A percentile compares a stretch with the other conserved stretches of the same genome.
Conservation (phyloP, 2,329 filamentous ascomycete species). For the Xylariaceae sp. region DNA sequence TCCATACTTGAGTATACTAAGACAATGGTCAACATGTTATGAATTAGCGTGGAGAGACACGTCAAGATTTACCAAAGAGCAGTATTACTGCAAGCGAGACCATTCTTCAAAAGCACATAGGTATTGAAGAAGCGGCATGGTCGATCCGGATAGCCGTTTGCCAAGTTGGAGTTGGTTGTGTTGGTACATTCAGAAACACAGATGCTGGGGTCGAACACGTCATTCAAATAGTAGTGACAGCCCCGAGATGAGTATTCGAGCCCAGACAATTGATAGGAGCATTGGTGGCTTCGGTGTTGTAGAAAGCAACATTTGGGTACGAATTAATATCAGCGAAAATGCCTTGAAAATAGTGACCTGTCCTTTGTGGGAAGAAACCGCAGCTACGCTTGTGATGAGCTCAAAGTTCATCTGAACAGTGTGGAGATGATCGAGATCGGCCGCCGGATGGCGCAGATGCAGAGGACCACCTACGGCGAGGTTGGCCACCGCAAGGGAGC, state of each 20-base stretch:
- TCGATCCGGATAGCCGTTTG: too few relatives aligned
- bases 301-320: too few relatives aligned
- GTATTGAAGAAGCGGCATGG: conserved; percentile 7
- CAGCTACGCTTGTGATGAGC: too few relatives aligned
- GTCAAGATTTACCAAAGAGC: neutral
- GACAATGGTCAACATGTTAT: neutral
- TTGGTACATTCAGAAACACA: too few relatives aligned
- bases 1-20: conserved; percentile 5
- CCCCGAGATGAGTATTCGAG: neutral
- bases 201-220: neutral
- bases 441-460: too few relatives aligned
- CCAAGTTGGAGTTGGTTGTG: neutral
- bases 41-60: neutral
- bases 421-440: too few relatives aligned
- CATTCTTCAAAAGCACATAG: conserved; percentile 1
- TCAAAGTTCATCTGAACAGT: too few relatives aligned
- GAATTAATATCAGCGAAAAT: too few relatives aligned
- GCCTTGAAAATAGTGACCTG: too few relatives aligned
- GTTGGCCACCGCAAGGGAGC: too few relatives aligned
- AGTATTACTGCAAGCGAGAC: conserved; percentile 4
- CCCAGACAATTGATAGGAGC: conserved; percentile 3
- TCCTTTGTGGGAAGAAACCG: too few relatives aligned
- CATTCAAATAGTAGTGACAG: neutral
- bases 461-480: too few relatives aligned
- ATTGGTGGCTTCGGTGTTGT: neutral